Percentiles rank a stretch among this genome's conserved stretches.
These are phyloP conservation scores for Berberis vulgaris DNA, from an alignment of 164 flowering plant genomes.

Conservation along the genomic window DNA sequence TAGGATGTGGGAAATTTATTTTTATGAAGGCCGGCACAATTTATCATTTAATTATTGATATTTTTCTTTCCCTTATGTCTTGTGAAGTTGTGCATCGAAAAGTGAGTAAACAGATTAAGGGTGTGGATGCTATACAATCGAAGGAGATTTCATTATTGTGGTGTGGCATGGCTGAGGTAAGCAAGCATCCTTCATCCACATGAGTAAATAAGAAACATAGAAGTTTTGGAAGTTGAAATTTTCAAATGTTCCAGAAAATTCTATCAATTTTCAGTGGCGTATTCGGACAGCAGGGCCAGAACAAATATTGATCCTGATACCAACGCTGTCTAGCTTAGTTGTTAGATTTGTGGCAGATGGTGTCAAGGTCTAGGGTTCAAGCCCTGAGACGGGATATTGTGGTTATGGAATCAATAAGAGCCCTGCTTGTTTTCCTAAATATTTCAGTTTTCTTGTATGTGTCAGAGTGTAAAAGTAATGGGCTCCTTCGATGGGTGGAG, in stretches of 20 bases:
- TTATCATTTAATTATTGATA: neutral
- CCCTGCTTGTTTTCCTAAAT: too few relatives aligned
- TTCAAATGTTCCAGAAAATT: neutral
- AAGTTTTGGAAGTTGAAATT: neutral
- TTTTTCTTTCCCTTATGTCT: constrained; percentile 1
- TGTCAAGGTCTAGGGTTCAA: too few relatives aligned
- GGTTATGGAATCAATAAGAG: too few relatives aligned
- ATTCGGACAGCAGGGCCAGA: neutral
- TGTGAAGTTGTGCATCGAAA: constrained; percentile 47
- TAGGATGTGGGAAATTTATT: neutral
- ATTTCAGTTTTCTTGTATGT: neutral
- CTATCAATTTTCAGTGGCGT: neutral
- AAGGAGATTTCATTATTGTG: constrained; percentile 68
- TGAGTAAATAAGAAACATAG: neutral
- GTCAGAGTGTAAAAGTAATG: constrained; percentile 91
- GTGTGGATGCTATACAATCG: constrained; percentile 54
- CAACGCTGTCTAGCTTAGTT: too few relatives aligned
- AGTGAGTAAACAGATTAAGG: constrained; percentile 64
- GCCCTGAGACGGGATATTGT: too few relatives aligned
- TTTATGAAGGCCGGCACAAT: neutral
- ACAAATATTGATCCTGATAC: neutral
- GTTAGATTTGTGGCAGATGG: too few relatives aligned
- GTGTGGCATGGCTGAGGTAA: constrained; percentile 94
- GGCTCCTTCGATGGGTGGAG: constrained; percentile 95
- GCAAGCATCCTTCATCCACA: neutral